Percentiles rank a stretch among this genome's conserved stretches.
These are phyloP conservation scores for Yarrowia sp. DNA, from an alignment of 805 yeast species.

Conservation along the genomic window DNA sequence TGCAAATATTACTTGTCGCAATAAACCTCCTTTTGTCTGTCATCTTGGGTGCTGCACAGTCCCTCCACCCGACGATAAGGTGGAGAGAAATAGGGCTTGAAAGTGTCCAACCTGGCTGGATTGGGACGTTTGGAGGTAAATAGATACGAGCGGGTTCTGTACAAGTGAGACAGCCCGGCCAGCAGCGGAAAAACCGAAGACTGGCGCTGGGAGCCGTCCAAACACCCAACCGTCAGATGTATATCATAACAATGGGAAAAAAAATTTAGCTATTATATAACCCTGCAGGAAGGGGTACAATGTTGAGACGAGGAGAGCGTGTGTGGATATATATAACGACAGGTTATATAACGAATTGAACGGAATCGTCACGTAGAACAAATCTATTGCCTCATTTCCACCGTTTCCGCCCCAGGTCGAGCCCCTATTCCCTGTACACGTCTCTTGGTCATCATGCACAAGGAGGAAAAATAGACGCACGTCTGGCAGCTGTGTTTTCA, in stretches of 20 bases:
- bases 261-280: constrained; percentile 29
- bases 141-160: constrained; percentile 2
- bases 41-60: too few species aligned
- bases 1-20: too few species aligned
- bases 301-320: too few species aligned
- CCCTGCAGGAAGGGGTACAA: constrained; percentile 23
- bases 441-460: constrained; percentile 15
- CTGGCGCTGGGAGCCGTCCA: background rate
- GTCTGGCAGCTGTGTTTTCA: constrained; percentile 31
- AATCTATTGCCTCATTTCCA: too few species aligned
- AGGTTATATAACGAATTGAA: too few species aligned
- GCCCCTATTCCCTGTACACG: background rate
- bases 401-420: too few species aligned
- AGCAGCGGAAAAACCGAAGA: background rate
- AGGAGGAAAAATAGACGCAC: constrained; percentile 25
- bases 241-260: constrained; percentile 1
- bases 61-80: background rate
- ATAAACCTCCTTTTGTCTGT: too few species aligned
- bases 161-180: background rate
- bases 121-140: background rate
- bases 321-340: too few species aligned
- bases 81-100: background rate
- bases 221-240: background rate
- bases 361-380: too few species aligned
- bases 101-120: background rate